Evolutionary conservation across 805 yeast genomes (phyloP), one percentile per base, ranked within the genome.

Genomic region (Tetrapisispora phaffii): DNA sequence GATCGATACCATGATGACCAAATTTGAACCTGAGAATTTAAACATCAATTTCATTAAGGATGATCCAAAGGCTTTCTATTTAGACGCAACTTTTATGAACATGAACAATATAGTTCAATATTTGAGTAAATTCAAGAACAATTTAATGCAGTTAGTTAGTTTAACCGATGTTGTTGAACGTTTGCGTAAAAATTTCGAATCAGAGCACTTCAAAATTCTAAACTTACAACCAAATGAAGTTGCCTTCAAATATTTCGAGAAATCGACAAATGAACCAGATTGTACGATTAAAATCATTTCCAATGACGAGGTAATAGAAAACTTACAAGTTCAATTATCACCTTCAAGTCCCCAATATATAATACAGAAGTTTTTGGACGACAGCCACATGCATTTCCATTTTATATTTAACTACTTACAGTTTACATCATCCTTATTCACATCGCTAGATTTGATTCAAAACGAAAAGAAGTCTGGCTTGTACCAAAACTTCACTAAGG

Each of bases 141-240:
- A 58, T 42, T 43, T 64, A 33, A 56, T 59, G 57, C 67, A 63
- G 46, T 45, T 64, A 38, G 60, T 63, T 20, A 50, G 62, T 12
- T 35, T 64, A 12, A 64, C 63, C 2, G 63, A 63, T 45, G 66
- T 63, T 5, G 59, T 64, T 7, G 66, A 63, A 37, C 59, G 57
- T 33, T 39, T 64, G 32, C 63, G 61, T 42, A 53, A 57, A 19
- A 63, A 57, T 39, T 64, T 64, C 45, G 55, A 59, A 13, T 58
- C 66, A 10, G 58, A 57, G 6, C 50, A 53, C 41, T 64, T 64
- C 47, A 55, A 55, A 38, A 60, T 64, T 28, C 53, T 62, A 10
- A 57, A 57, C 21, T 44, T 63, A 34, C 57, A 57, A 41, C 62
- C 63, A 7, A 60, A 63, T 39, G 65, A 64, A 46, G 61, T 64